Percentiles rank a stretch among this genome's conserved stretches.
phyloP scores from a whole-genome alignment of 2,329 filamentous ascomycete species.

The Exophiala aquamarina region DNA sequence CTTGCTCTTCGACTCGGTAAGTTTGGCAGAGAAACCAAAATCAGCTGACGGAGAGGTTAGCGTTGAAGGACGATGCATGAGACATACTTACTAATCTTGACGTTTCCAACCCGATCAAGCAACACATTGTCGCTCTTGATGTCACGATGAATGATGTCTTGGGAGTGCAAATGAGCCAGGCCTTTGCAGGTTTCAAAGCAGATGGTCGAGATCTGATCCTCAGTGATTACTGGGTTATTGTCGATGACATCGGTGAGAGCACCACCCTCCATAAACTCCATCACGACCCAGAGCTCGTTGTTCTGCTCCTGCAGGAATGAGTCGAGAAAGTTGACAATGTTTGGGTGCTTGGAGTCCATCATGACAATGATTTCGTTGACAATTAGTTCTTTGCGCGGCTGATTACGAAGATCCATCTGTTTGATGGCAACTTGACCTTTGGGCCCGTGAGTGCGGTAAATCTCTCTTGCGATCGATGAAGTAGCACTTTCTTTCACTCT shows the following conservation, averaged over 20 bases:
- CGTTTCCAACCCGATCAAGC: slow-evolving; percentile 87
- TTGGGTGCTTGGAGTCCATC: slow-evolving; percentile 97
- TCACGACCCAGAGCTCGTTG: slow-evolving; percentile 96
- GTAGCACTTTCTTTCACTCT: slow-evolving; percentile 86
- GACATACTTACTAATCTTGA: slow-evolving; percentile 83
- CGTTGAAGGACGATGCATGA: slow-evolving; percentile 2
- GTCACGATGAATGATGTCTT: slow-evolving; percentile 97
- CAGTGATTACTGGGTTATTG: slow-evolving; percentile 89
- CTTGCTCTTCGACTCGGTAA: slow-evolving; percentile 94
- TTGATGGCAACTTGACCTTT: slow-evolving; percentile 96
- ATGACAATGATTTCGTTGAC: slow-evolving; percentile 99
- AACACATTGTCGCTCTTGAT: slow-evolving; percentile 99
- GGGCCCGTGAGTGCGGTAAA: slow-evolving; percentile 75
- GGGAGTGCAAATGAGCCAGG: slow-evolving; percentile 87
- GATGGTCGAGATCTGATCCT: slow-evolving; percentile 97
- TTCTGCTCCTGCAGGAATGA: slow-evolving; percentile 95
- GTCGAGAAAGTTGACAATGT: slow-evolving; percentile 98
- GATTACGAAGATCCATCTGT: slow-evolving; percentile 98
- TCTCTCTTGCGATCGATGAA: slow-evolving; percentile 75
- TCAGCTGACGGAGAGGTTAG: slow-evolving; percentile 63
- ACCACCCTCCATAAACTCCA: slow-evolving; percentile 99
- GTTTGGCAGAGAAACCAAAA: slow-evolving; percentile 98
- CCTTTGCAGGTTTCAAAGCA: slow-evolving; percentile 97
- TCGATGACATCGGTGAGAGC: slow-evolving; percentile 98
- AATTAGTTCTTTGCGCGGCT: slow-evolving; percentile 95